These are phyloP conservation scores for Sclerotinia nivalis DNA, from an alignment of 2,329 filamentous ascomycete genomes.

Conservation along the genomic window DNA sequence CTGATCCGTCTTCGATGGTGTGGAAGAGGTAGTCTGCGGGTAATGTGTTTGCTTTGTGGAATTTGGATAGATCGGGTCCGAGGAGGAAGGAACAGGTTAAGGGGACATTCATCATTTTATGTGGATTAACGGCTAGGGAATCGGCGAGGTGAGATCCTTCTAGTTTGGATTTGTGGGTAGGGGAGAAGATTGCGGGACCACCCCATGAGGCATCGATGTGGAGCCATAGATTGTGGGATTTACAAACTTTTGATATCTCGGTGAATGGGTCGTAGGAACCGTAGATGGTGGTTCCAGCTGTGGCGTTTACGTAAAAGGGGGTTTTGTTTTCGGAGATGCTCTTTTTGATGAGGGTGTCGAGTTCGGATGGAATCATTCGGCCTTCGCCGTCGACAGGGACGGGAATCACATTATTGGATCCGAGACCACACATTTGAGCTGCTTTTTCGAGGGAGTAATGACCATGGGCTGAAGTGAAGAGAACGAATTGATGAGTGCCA, in stretches of 20 bases:
- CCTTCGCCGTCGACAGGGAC: constrained; percentile 75
- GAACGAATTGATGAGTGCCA: constrained; percentile 63
- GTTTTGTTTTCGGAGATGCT: constrained; percentile 69
- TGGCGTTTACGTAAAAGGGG: constrained; percentile 93
- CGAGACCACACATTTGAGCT: constrained; percentile 86
- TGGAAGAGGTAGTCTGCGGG: constrained; percentile 87
- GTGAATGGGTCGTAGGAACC: constrained; percentile 84
- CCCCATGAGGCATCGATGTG: constrained; percentile 95
- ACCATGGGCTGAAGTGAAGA: constrained; percentile 87
- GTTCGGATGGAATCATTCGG: constrained; percentile 65
- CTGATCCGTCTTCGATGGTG: constrained; percentile 43
- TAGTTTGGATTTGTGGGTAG: constrained; percentile 64
- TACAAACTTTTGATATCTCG: constrained; percentile 69
- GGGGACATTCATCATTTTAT: constrained; percentile 95
- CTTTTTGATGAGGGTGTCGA: constrained; percentile 62
- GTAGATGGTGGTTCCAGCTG: constrained; percentile 89
- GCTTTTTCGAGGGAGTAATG: constrained; percentile 96
- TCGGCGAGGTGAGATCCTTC: constrained; percentile 72
- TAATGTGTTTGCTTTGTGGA: constrained; percentile 82
- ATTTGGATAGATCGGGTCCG: constrained; percentile 70
- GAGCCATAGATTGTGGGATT: constrained; percentile 76
- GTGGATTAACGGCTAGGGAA: constrained; percentile 84
- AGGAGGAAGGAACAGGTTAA: constrained; percentile 90
- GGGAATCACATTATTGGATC: constrained; percentile 68
- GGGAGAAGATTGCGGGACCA: constrained; percentile 76